Base-by-base conservation (phyloP, 176 grass and related monocot species). In the Ensete ventricosum region DNA sequence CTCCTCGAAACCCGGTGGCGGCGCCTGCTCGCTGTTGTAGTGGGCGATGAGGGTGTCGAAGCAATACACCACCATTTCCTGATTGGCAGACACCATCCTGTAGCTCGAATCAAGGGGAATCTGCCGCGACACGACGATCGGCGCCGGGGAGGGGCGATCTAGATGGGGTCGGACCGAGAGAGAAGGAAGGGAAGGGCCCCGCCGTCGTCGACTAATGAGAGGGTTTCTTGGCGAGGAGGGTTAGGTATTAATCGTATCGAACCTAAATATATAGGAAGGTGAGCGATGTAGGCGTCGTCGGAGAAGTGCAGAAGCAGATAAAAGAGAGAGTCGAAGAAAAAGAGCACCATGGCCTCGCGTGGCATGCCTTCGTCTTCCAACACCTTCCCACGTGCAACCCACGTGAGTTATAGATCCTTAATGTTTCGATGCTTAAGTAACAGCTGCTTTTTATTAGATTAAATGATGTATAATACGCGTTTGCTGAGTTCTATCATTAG, bases 21-120 rank as follows among this genome's bases (percentile, higher is more conserved):
- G 57, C 55, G 84, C 86, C 79, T 91, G 88, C 24, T 88, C 91
- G 74, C 88, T 83, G 82, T 48, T 87, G 82, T 89, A 99, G 91
- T 99, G 90, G 62, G 88, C 73, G 80, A 99, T 76, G 60, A 99
- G 90, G 64, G 91, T 89, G 79, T 99, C 95, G 84, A 99, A 99
- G 84, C 95, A 99, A 80, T 94, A 99, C 43, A 84, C 95, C 68
- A 60, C 84, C 95, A 99, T 99, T 84, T 99, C 95, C 71, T 79
- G 72, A 82, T 89, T 94, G 66, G 95, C 95, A 67, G 82, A 88
- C 84, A 94, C 88, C 95, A 99, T 99, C 71, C 27, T 80, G 60
- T 58, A 50, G 50, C 53, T 29, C 27, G 72, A 29, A 17, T 16
- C 7, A 54, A 12, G 24, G 22, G 11, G 52, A 26, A 55, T 16